A percentile compares a stretch with the other conserved stretches of the same genome.
Evolutionary conservation across 768 basidiomycete genomes (phyloP).

Genomic region (Mycena kentingensis): DNA sequence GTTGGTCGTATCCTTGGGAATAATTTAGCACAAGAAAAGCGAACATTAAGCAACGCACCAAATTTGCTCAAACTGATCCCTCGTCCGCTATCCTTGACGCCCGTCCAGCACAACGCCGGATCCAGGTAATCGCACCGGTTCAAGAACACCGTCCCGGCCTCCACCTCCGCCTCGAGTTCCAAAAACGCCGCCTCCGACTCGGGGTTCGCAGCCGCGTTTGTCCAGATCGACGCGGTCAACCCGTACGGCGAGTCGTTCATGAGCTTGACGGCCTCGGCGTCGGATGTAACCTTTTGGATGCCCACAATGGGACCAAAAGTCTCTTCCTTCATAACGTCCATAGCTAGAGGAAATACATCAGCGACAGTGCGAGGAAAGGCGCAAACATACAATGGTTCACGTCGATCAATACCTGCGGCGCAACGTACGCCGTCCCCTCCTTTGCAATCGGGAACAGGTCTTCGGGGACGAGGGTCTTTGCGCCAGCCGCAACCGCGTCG

Average conservation of each 20-base stretch:
- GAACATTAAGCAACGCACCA: slow-evolving; percentile 49
- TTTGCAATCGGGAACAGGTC: slow-evolving; percentile 67
- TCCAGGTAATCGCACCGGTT: slow-evolving; percentile 94
- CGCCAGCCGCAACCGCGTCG: slow-evolving; percentile 87
- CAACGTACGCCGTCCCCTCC: slow-evolving; percentile 83
- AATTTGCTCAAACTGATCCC: slow-evolving; percentile 90
- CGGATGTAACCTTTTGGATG: slow-evolving; percentile 86
- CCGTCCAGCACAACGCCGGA: slow-evolving; percentile 93
- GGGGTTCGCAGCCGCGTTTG: slow-evolving; percentile 59
- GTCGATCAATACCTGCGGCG: slow-evolving; percentile 86
- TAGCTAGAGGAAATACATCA: slow-evolving; percentile 46
- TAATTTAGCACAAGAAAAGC: not conserved
- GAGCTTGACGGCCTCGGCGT: slow-evolving; percentile 83
- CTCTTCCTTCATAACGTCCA: slow-evolving; percentile 96
- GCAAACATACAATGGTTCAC: slow-evolving; percentile 79
- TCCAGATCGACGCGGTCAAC: slow-evolving; percentile 94
- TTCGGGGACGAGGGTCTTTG: slow-evolving; percentile 72
- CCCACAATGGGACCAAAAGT: slow-evolving; percentile 94
- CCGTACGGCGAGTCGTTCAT: slow-evolving; percentile 99
- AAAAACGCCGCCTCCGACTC: slow-evolving; percentile 73
- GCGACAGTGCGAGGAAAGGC: slow-evolving; percentile 7
- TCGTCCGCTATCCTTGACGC: slow-evolving; percentile 90
- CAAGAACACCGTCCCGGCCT: slow-evolving; percentile 91
- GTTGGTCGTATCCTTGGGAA: slow-evolving; percentile 81
- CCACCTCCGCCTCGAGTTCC: slow-evolving; percentile 65